Base-by-base conservation (phyloP, 495 filamentous ascomycete genomes). In the Lasiosphaeriaceae sp. region DNA sequence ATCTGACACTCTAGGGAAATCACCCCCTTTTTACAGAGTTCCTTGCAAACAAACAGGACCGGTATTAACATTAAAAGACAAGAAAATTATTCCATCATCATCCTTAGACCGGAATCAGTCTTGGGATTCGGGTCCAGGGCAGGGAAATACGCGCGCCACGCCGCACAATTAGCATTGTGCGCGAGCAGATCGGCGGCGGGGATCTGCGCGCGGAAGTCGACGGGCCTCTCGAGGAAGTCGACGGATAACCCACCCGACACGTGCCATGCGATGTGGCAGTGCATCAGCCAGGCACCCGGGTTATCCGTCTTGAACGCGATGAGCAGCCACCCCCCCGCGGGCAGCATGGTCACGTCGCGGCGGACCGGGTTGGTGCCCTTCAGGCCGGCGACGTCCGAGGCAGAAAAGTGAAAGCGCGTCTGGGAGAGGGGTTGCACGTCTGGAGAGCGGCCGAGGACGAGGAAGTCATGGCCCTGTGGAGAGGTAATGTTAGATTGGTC, bases 391-490 rank as follows among this genome's bases (percentile, higher is more conserved):
- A 55, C 31, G 56, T 75, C 61, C 17, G 56, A 41, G 21, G 59
- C 43, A 24, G 64, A 70, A 67, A 77, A 84, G 68, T 52, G 39
- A 55, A 55, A 69, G 51, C 51, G 58, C 0, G 51, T 53, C 21
- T 66, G 59, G 1, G 50, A 44, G 8, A 17, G 49, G 12, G 62
- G 53, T 5, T 54, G 3, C 24, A 19, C 56, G 58, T 61, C 63
- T 48, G 67, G 68, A 1, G 66, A 70, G 53, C 66, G 64, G 22
- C 78, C 74, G 19, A 87, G 67, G 31, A 87, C 69, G 44, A 74
- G 65, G 71, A 88, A 88, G 60, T 87, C 78, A 65, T 88, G 78
- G 2, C 82, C 82, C 63, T 83, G 76, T 11, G 75, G 9, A 83
- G 69, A 56, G 81, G 77, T 47, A n/a, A n/a, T n/a, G n/a, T n/a